Base-by-base conservation (phyloP, 1,284 basidiomycete genomes). In the Tremellales sp. region DNA sequence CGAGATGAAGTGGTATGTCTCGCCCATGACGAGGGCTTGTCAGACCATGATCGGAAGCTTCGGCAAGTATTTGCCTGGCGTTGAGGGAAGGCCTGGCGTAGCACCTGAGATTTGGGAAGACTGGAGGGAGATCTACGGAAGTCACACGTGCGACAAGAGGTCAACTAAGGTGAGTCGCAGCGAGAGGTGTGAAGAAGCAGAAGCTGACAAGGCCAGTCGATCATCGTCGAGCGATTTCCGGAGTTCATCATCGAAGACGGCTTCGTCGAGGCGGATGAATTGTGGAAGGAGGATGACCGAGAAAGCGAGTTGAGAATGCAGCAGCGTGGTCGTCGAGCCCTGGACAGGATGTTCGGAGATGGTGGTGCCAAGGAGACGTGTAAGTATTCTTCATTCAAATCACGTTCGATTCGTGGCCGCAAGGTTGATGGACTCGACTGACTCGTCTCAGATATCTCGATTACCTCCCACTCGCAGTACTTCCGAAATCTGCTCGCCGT, bases 1-100 rank as follows among this genome's bases (percentile, higher is more conserved):
- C 7, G 64, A 66, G 51, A 64, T 72, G 47, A 77, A 68, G 43
- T 77, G 84, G 46, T 89, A 84, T 63, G 80, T 80, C 41, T 87
- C 85, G 48, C 89, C 89, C 0, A 72, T 91, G 48, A 82, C 80
- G 6, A 78, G 89, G 7, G 85, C 88, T 0, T 74, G 86, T 43
- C 78, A 80, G 47, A 93, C 89, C 0, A 78, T 83, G 58, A 67
- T 80, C 40, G 75, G 84, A 47, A 84, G 82, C 0, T 89, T 88
- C 67, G 76, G 75, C 1, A 78, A 76, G 3, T 44, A 77, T 21
- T 49, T 74, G 43, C 47, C 48, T 21, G 49, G 43, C 10, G 52
- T 40, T 11, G 19, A 21, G 15, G 39, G 39, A 12, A n/a, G 23
- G 21, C 21, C 21, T 12, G 60, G 49, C 19, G 51, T 54, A 4